A percentile compares a stretch with the other conserved stretches of the same genome.
Conservation (phyloP, 176 grass and related monocot genomes). For the Alloteropsis semialata region DNA sequence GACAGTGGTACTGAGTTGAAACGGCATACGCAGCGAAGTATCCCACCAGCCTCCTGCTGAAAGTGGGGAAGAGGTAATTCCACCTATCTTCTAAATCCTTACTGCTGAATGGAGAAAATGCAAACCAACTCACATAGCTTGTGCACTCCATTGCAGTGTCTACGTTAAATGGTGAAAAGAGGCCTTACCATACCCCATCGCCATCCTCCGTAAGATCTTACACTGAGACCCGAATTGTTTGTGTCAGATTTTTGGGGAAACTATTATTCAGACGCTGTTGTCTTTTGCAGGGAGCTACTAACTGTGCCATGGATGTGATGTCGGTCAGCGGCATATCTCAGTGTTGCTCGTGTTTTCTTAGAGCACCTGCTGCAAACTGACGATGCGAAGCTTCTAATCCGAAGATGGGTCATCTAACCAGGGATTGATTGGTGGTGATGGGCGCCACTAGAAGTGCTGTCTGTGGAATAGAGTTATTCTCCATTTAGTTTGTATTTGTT, state of each 20-base stretch:
- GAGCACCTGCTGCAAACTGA: slow-evolving; percentile 38
- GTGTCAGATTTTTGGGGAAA: neutral
- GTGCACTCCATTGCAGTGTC: neutral
- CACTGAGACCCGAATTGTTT: neutral
- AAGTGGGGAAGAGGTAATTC: slow-evolving; percentile 34
- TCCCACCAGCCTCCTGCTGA: slow-evolving; percentile 27
- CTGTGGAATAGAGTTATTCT: neutral
- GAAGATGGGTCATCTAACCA: slow-evolving; percentile 17
- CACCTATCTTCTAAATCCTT: neutral
- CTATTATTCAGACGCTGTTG: neutral
- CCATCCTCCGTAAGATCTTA: slow-evolving; percentile 16
- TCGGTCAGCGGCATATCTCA: neutral
- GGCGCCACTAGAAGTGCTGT: neutral
- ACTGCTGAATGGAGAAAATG: neutral
- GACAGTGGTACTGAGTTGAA: slow-evolving; percentile 6
- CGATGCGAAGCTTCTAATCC: neutral
- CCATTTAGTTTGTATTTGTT: slow-evolving; percentile 8
- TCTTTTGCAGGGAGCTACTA: slow-evolving; percentile 15
- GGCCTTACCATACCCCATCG: neutral
- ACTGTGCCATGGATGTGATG: neutral
- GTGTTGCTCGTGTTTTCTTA: slow-evolving; percentile 46
- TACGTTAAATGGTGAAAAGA: neutral
- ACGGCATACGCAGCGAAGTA: neutral
- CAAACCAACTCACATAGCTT: neutral
- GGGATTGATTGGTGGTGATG: slow-evolving; percentile 1